Conservation (phyloP, 2,329 filamentous ascomycete species). For the Pyrenophora teres region DNA sequence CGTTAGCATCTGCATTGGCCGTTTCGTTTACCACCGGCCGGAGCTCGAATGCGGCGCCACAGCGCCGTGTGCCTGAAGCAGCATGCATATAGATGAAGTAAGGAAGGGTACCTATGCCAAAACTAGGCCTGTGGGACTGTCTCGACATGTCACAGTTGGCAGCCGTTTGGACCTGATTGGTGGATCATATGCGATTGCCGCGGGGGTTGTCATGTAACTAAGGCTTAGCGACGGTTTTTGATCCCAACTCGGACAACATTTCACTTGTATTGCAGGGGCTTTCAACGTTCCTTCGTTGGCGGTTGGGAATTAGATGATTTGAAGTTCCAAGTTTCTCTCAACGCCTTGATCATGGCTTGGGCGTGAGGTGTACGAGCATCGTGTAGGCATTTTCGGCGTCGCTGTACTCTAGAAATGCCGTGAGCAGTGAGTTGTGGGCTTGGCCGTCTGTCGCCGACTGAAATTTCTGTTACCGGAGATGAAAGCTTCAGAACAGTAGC, state of each 20-base stretch:
- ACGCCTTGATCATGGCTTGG: too few relatives aligned
- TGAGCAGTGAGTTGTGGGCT: too few relatives aligned
- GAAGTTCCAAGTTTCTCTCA: not conserved
- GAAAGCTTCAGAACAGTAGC: not conserved
- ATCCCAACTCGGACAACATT: constrained; percentile 18
- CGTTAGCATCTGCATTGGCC: constrained; percentile 25
- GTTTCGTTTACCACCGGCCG: constrained; percentile 36
- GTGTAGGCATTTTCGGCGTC: too few relatives aligned
- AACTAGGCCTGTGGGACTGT: constrained; percentile 12
- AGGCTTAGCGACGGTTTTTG: constrained; percentile 21
- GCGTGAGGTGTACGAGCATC: too few relatives aligned
- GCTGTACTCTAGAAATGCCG: too few relatives aligned
- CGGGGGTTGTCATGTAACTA: constrained; percentile 4
- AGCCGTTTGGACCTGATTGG: constrained; percentile 18
- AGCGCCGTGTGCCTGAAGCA: constrained; percentile 26
- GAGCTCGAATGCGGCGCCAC: constrained; percentile 24
- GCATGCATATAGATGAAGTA: constrained; percentile 25
- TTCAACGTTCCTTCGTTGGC: constrained; percentile 2
- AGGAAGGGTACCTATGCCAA: constrained; percentile 20
- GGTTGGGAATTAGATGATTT: constrained; percentile 1
- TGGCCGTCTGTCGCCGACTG: not conserved
- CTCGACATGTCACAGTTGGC: constrained; percentile 19
- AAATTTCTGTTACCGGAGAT: not conserved
- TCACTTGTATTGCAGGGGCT: constrained; percentile 27
- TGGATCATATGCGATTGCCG: constrained; percentile 23